These are phyloP conservation scores for Cardamine occulta DNA, from an alignment of 345 rosid species.

Conservation along the genomic window DNA sequence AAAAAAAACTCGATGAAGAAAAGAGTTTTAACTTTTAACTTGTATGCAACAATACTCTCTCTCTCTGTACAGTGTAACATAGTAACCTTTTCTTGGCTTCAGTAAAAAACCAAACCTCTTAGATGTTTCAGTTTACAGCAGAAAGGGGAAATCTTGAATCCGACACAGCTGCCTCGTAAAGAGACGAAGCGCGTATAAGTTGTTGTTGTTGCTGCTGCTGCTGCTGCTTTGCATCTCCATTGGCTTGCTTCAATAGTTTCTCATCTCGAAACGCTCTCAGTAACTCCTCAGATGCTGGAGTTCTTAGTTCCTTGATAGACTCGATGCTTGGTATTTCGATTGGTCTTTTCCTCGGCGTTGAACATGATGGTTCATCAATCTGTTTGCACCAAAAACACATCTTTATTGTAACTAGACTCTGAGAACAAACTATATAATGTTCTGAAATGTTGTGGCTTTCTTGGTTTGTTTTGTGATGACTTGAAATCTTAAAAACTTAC, in stretches of 20 bases:
- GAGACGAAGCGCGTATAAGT: conserved; percentile 44
- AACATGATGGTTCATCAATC: conserved; percentile 96
- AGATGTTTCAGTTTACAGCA: conserved; percentile 67
- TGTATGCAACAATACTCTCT: conserved; percentile 34
- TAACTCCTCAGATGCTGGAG: conserved; percentile 83
- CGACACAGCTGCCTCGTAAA: conserved; percentile 66
- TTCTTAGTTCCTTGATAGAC: conserved; percentile 89
- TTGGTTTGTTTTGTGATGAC: conserved; percentile 1
- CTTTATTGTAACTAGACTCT: background rate
- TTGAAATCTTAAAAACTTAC: conserved; percentile 49
- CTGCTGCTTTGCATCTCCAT: conserved; percentile 71
- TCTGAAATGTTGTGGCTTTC: background rate
- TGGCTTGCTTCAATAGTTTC: conserved; percentile 61
- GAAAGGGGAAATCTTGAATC: conserved; percentile 91
- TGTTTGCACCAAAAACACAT: conserved; percentile 36
- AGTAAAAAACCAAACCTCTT: conserved; percentile 9
- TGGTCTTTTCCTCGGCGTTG: conserved; percentile 81
- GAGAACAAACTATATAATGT: background rate
- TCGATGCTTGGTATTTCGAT: conserved; percentile 71
- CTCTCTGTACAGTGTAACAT: conserved; percentile 52
- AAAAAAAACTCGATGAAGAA: conserved; percentile 20
- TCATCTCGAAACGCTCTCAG: conserved; percentile 73
- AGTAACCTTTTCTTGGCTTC: conserved; percentile 15
- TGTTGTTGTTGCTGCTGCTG: conserved; percentile 55
- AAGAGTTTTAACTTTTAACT: background rate